Base-by-base conservation (phyloP, 2,329 filamentous ascomycete species). In the Exserohilum turcica region DNA sequence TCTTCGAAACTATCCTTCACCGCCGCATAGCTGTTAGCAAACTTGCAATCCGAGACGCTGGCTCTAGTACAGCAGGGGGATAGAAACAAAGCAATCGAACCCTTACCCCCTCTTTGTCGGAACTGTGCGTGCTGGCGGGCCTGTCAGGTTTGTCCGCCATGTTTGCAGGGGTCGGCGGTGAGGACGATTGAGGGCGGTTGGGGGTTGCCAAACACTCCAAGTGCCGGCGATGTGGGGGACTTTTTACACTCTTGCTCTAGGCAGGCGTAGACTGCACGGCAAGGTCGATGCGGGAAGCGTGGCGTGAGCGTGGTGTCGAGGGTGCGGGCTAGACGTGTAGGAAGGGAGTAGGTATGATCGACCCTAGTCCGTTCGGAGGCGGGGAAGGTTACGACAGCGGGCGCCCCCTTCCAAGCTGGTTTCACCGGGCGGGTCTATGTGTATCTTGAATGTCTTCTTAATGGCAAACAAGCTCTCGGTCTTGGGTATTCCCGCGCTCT, bases 1-100 rank as follows among this genome's bases (percentile, higher is more conserved):
- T 96, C 91, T 77, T 96, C 91, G 68, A 95, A 96, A 13, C 84
- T 84, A 66, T 92, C 88, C 87, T 91, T 71, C 45, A 46, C 46
- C 47, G 37, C 54, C 52, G 50, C 47, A 44, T 33, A 16, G 19
- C 10, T 21, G 46, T 66, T 45, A 67, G 63, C 52, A 44, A 36
- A 37, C 40, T 37, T 47, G 19, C 29, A 47, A 42, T n/a, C 6
- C 8, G n/a, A 15, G 43, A 3, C 9, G 15, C 18, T n/a, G 32
- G 2, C n/a, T 16, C 24, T 37, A 37, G 21, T 9, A 19, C 8
- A 27, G 5, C 8, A 27, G 5, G 16, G 7, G 18, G 3, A 21
- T 10, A 27, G 15, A 13, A 8, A 31, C 3, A 21, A 13, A 9
- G 27, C 8, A 32, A 10, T 15, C 5, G 6, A n/a, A 21, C 35